A percentile compares a stretch with the other conserved stretches of the same genome.
phyloP scores from a whole-genome alignment of 164 flowering plant species.

The Chimonanthus salicifolius region DNA sequence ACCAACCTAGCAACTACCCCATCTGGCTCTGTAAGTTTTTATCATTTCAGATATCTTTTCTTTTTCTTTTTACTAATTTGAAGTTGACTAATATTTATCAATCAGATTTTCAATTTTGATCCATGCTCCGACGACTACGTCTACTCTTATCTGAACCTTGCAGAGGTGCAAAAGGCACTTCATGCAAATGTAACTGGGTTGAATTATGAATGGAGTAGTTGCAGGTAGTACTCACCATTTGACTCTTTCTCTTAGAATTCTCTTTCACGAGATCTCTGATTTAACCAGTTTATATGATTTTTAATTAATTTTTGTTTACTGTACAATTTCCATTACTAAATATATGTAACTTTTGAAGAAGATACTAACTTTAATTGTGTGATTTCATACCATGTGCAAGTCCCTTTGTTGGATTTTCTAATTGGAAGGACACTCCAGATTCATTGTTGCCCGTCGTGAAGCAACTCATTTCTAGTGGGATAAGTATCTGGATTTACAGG shows the following conservation, averaged over 20 bases:
- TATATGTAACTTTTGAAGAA: no score
- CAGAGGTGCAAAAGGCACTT: conserved; percentile 30
- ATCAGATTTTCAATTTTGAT: conserved; percentile 10
- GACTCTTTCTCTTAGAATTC: no score
- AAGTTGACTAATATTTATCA: no score
- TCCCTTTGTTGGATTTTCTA: neutral
- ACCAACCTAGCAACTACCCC: neutral
- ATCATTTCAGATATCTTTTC: neutral
- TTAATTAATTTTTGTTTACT: neutral
- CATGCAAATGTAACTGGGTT: conserved; percentile 24
- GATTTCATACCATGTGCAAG: neutral
- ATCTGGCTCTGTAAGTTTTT: conserved; percentile 23
- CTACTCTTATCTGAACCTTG: conserved; percentile 21
- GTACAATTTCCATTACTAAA: neutral
- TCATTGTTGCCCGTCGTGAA: conserved; percentile 28
- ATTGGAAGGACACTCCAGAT: conserved; percentile 18
- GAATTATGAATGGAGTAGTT: conserved; percentile 18
- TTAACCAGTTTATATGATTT: neutral
- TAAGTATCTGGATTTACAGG: conserved; percentile 43
- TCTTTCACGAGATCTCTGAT: no score
- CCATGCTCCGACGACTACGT: conserved; percentile 26
- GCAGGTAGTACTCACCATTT: conserved; percentile 13
- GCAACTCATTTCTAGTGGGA: conserved; percentile 20
- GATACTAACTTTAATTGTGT: no score
- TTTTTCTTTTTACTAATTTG: no score